Base-by-base conservation (phyloP, 1,139 yeast genomes). In the Taphrina flavorubra region DNA sequence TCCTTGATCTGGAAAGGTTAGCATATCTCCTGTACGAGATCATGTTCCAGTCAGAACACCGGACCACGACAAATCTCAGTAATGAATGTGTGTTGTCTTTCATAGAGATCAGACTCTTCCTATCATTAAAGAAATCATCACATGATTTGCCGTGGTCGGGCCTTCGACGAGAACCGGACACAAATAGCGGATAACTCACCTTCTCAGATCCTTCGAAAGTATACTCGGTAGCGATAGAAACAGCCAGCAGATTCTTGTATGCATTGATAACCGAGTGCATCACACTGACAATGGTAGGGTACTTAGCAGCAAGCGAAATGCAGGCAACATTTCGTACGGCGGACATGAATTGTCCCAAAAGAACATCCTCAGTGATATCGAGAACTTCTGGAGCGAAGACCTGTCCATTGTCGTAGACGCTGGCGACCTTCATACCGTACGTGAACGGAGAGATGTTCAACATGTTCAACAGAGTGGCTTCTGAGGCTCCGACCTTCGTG, bases 391-490 rank as follows among this genome's bases (percentile, higher is more conserved):
- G 84, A 83, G 97, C 92, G 96, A 94, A 94, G 79, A 92, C 88
- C 86, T 94, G 97, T 81, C 99, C 99, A 77, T 92, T 88, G 86
- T 92, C 97, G 89, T 90, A 94, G 81, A 94, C 98, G 85, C 91
- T 96, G 79, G 88, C 91, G 80, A 94, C 90, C 80, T 91, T 82
- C 88, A 94, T 85, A 90, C 99, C 99, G 84, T 90, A 94, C 79
- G 99, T 91, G 89, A 94, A 94, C 79, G 99, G 99, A 83, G 99
- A 95, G 82, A 94, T 92, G 96, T 94, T 89, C 86, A 94, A 88
- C 98, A 94, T 91, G 92, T 94, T 94, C 83, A 94, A 89, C 85
- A 94, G 87, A 78, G 97, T 83, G 77, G 99, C 99, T 87, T 94
- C 99, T 79, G 99, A 94, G 78, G 96, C 97, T 86, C 99, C 99